Conservation (phyloP, 2,329 filamentous ascomycete genomes). For the Aspergillus niger region DNA sequence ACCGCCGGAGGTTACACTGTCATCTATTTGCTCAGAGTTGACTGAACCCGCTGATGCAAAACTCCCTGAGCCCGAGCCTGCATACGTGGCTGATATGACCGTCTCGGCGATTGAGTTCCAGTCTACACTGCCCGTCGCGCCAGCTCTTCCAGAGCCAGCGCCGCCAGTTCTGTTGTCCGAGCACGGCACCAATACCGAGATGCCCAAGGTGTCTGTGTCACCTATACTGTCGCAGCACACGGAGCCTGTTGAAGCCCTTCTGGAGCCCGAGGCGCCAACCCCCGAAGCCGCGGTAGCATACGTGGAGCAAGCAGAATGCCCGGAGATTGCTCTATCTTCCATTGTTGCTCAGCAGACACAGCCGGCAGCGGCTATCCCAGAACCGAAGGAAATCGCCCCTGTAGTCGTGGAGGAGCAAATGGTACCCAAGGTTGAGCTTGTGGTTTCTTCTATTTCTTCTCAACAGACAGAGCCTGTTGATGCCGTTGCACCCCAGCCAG, state of each 20-base stretch:
- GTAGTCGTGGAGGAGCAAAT: not conserved
- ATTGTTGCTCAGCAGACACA: not conserved
- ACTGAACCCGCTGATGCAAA: conserved; percentile 25
- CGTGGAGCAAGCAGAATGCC: not conserved
- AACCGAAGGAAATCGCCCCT: not conserved
- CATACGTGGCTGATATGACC: conserved; percentile 23
- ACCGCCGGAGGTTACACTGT: conserved; percentile 32
- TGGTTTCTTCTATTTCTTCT: conserved; percentile 34
- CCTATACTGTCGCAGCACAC: conserved; percentile 35
- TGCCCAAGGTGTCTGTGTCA: conserved; percentile 32
- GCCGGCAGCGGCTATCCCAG: not conserved
- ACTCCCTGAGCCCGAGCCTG: conserved; percentile 26
- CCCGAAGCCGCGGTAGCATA: conserved; percentile 19
- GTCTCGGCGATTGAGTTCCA: conserved; percentile 23
- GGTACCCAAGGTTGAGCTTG: conserved; percentile 13
- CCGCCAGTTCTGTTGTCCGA: conserved; percentile 21
- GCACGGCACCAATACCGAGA: conserved; percentile 19
- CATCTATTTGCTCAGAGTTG: conserved; percentile 35
- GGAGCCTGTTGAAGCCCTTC: conserved; percentile 26
- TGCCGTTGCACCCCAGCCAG: conserved; percentile 22
- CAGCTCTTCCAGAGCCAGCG: conserved; percentile 23
- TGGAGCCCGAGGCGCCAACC: conserved; percentile 19
- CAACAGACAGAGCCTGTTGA: conserved; percentile 30
- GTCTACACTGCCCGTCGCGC: conserved; percentile 26
- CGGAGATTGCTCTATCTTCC: not conserved